These are phyloP conservation scores for Vachellia pachyceras DNA, from an alignment of 306 rosid species.

Conservation along the genomic window DNA sequence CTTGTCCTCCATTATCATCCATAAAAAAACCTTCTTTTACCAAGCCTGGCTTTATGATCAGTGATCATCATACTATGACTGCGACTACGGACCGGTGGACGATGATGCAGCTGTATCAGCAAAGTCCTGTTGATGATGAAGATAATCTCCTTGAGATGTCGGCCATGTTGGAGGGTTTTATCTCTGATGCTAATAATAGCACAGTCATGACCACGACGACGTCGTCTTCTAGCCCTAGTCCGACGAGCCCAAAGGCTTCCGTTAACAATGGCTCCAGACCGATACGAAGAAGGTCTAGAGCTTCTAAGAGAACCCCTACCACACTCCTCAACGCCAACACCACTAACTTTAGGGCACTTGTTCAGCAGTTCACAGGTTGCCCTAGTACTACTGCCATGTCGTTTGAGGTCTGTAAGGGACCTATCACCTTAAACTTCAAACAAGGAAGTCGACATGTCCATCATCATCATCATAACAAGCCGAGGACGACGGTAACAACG, in stretches of 20 bases:
- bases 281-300: constrained; percentile 55
- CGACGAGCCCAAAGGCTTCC: constrained; percentile 31
- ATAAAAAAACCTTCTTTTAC: neutral
- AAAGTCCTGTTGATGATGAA: constrained; percentile 7
- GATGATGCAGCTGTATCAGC: constrained; percentile 28
- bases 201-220: constrained; percentile 8
- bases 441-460: neutral
- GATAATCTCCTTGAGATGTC: neutral
- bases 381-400: constrained; percentile 41
- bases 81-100: constrained; percentile 14
- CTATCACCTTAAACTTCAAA: constrained; percentile 63
- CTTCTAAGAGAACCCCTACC: constrained; percentile 68
- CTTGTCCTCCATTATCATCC: neutral
- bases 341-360: constrained; percentile 65
- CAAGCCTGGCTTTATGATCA: neutral
- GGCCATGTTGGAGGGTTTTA: constrained; percentile 8
- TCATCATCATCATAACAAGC: neutral
- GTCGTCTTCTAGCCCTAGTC: constrained; percentile 18
- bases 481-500: neutral
- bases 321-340: constrained; percentile 75
- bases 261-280: constrained; percentile 38
- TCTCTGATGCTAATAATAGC: constrained; percentile 8
- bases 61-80: constrained; percentile 24
- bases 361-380: constrained; percentile 76
- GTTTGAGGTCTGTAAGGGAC: constrained; percentile 58